Evolutionary conservation across 495 filamentous ascomycete species (phyloP).

Genomic region (Xylaria castorea): DNA sequence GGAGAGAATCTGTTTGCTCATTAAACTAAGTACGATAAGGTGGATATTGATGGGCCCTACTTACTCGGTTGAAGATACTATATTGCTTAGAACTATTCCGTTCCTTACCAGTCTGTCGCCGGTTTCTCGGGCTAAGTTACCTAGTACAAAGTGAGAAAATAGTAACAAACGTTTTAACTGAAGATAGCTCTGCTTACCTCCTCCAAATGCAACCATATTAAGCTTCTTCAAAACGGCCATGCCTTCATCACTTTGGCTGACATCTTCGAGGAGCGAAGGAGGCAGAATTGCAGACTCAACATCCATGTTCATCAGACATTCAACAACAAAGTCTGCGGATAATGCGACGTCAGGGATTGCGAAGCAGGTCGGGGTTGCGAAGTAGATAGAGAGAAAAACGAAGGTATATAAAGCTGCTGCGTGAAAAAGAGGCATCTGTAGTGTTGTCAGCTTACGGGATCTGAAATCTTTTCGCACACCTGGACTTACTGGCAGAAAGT

Average conservation of each 20-base stretch:
- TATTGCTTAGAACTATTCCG: constrained; percentile 29
- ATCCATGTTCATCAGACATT: not conserved
- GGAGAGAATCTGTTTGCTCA: not conserved
- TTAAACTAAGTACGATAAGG: not conserved
- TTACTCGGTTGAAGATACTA: not conserved
- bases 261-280: not conserved
- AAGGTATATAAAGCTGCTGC: not conserved
- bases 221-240: not conserved
- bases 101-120: constrained; percentile 47
- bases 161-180: not conserved
- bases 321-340: not conserved
- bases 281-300: not conserved
- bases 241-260: not conserved
- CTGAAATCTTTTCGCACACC: not conserved
- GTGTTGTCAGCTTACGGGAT: not conserved
- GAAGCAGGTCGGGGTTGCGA: not conserved
- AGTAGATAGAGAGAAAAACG: not conserved
- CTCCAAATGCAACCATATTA: not conserved
- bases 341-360: not conserved
- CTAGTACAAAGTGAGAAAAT: not conserved
- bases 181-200: not conserved
- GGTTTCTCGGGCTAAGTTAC: not conserved
- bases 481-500: not conserved
- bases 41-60: not conserved
- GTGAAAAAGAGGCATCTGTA: not conserved